Percentiles rank a stretch among this genome's conserved stretches.
Conservation (phyloP, 129 eudicot species). For the Kitagawia praeruptora region DNA sequence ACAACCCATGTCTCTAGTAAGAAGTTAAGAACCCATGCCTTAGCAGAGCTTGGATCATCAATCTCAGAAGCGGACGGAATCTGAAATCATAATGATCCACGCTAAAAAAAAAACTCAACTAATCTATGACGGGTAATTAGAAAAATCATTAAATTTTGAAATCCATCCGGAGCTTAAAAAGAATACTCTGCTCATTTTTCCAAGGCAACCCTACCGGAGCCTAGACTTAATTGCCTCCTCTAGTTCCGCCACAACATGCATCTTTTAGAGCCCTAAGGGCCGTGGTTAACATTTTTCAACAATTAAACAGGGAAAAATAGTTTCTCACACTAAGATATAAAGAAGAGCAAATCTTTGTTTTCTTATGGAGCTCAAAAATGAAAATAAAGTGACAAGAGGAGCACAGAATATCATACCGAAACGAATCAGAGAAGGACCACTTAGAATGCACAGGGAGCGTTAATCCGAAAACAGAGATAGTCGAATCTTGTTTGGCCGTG, state of each 20-base stretch:
- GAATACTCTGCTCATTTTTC: no score
- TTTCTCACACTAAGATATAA: neutral
- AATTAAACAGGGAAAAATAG: neutral
- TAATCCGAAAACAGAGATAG: constrained; percentile 59
- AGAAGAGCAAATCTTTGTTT: neutral
- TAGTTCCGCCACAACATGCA: no score
- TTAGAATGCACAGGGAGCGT: constrained; percentile 60
- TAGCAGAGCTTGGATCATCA: neutral
- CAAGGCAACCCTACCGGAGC: no score
- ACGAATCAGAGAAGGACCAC: constrained; percentile 83
- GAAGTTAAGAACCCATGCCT: no score
- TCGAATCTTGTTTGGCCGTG: constrained; percentile 47
- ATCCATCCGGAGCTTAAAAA: neutral
- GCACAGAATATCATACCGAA: constrained; percentile 39
- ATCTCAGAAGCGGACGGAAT: neutral
- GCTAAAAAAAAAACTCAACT: no score
- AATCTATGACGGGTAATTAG: no score
- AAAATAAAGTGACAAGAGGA: neutral
- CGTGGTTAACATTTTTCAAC: no score
- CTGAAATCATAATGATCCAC: no score
- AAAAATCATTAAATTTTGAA: neutral
- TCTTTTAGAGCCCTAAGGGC: no score
- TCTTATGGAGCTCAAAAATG: neutral
- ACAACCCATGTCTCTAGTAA: neutral
- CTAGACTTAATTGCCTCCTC: neutral